phyloP scores from a whole-genome alignment of 2,329 filamentous ascomycete species.

The Malbranchea cinnamomea region DNA sequence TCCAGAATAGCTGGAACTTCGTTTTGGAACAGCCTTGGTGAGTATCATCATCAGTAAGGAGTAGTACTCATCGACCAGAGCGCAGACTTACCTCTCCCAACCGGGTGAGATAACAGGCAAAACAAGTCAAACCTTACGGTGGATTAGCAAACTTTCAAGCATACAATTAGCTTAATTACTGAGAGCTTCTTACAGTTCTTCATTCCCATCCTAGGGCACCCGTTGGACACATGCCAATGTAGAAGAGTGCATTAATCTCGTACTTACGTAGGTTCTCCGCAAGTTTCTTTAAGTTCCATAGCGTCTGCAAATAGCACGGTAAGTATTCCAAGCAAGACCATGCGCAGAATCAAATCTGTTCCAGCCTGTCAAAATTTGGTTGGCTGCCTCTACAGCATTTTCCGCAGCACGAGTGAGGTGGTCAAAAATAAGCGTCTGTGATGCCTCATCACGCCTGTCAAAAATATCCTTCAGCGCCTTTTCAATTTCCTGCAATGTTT shows the following conservation, averaged over 20 bases:
- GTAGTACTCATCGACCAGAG: no score
- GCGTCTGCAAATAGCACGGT: constrained; percentile 41
- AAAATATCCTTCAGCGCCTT: no score
- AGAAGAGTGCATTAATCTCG: no score
- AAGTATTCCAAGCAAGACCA: constrained; percentile 38
- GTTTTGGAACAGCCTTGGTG: constrained; percentile 2
- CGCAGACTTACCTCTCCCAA: constrained; percentile 8
- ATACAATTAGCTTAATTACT: not conserved
- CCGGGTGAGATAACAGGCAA: constrained; percentile 2
- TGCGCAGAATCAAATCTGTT: no score
- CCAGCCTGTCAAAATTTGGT: no score
- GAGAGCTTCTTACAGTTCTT: constrained; percentile 5
- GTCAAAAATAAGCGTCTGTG: no score
- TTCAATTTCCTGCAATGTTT: no score
- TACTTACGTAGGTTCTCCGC: constrained; percentile 17
- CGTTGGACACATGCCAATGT: not conserved
- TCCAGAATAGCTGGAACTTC: constrained; percentile 3
- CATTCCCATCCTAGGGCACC: constrained; percentile 6
- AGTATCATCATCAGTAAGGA: no score
- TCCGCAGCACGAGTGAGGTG: no score
- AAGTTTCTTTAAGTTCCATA: constrained; percentile 31
- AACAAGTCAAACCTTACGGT: constrained; percentile 5
- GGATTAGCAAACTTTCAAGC: constrained; percentile 1
- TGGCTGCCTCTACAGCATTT: no score
- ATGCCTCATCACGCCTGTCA: no score